Conservation (phyloP, 2,329 filamentous ascomycete genomes). For the Trichoderma lentiforme region DNA sequence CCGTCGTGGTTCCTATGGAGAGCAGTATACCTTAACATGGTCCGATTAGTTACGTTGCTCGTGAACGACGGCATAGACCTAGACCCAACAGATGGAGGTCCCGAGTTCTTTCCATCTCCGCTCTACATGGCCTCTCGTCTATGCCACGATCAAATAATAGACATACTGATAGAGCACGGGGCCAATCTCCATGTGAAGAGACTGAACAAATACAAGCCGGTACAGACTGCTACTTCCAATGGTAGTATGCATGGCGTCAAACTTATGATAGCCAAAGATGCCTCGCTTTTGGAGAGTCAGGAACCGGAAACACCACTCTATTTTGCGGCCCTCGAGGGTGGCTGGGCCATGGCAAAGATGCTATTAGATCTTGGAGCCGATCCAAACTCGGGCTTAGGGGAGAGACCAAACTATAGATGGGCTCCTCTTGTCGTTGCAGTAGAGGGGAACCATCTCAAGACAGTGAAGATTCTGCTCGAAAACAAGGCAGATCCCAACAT, state of each 20-base stretch:
- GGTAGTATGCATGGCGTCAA: background rate
- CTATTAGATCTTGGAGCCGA: background rate
- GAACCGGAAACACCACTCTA: background rate
- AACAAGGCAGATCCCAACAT: background rate
- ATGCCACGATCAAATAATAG: background rate
- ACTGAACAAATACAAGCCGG: background rate
- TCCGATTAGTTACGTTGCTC: background rate
- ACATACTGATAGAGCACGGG: background rate
- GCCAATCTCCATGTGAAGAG: background rate
- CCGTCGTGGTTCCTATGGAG: background rate
- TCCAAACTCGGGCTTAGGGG: background rate
- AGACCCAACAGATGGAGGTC: too few relatives aligned
- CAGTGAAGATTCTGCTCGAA: background rate
- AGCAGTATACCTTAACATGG: background rate
- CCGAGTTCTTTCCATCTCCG: background rate
- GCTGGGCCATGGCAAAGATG: background rate
- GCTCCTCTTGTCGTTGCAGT: background rate
- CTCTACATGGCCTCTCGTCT: background rate
- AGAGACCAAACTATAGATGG: background rate
- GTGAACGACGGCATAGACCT: background rate
- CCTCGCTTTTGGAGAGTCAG: background rate
- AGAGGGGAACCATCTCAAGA: background rate
- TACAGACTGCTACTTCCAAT: background rate
- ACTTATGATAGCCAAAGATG: background rate
- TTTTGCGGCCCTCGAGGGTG: background rate